phyloP scores from a whole-genome alignment of 2,329 filamentous ascomycete genomes.

The Colletotrichum tanaceti region DNA sequence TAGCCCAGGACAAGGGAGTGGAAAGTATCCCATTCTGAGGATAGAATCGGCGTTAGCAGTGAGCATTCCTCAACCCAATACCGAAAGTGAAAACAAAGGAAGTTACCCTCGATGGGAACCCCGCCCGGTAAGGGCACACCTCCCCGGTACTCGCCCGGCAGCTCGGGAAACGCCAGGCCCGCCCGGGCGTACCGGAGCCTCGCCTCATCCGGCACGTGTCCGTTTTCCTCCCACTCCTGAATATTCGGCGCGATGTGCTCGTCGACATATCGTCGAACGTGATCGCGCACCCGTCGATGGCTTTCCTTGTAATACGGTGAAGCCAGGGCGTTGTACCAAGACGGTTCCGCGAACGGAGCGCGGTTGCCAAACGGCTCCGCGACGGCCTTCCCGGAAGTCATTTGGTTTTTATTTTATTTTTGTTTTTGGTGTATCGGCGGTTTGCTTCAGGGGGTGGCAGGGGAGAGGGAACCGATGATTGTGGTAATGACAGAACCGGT shows the following conservation, averaged over 20 bases:
- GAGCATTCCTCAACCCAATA: too few species aligned
- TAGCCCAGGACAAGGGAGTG: slow-evolving; percentile 66
- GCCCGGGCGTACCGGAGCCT: slow-evolving; percentile 51
- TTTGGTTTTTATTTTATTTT: not conserved
- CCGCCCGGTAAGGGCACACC: not conserved
- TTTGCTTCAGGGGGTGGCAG: too few species aligned
- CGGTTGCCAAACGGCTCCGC: slow-evolving; percentile 14
- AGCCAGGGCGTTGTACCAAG: slow-evolving; percentile 45
- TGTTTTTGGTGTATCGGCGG: too few species aligned
- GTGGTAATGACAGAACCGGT: too few species aligned
- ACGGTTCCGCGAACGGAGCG: slow-evolving; percentile 43
- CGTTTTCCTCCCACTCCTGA: slow-evolving; percentile 72
- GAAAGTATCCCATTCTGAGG: slow-evolving; percentile 67
- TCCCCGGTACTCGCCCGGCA: slow-evolving; percentile 49
- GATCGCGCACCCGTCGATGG: slow-evolving; percentile 67
- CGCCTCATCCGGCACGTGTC: slow-evolving; percentile 59
- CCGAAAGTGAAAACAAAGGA: not conserved
- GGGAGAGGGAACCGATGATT: too few species aligned
- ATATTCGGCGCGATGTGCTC: slow-evolving; percentile 66
- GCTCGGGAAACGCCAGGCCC: slow-evolving; percentile 51
- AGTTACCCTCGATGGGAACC: not conserved
- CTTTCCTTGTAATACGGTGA: slow-evolving; percentile 71
- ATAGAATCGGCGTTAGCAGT: slow-evolving; percentile 40
- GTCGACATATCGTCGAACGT: slow-evolving; percentile 69
- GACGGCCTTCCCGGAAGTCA: not conserved